Evolutionary conservation across 1,139 yeast genomes (phyloP), one percentile per base, ranked within the genome.

Genomic region (Kodamaea ohmeri): DNA sequence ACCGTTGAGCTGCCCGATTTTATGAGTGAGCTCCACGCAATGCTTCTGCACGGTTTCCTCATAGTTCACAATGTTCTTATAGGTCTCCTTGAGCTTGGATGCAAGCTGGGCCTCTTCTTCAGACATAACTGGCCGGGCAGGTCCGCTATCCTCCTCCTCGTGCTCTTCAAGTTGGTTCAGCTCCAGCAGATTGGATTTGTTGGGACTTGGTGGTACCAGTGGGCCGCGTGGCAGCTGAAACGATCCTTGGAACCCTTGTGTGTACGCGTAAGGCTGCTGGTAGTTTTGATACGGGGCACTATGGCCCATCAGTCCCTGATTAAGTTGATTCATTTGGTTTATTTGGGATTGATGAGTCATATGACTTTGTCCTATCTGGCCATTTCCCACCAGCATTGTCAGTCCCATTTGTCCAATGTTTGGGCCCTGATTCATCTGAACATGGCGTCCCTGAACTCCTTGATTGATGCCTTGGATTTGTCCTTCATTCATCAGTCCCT

Each of bases 81-180:
- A 83, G 5, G 88, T 81, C 51, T 83, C 89, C 55, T 83, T 87
- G 21, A 83, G 58, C 50, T 82, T 82, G 3, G 83, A 70, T 4
- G 87, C 86, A 38, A 83, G 63, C 40, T 78, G 79, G 48, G 81
- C 89, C 55, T 83, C 88, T 52, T 82, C 86, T 42, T 76, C 83
- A 1, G 80, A 62, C 65, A 77, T 69, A 63, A 30, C 76, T 54
- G 31, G 39, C 45, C 30, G 39, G n/a, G 32, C 26, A 7, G 38
- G 31, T 3, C 9, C 22, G n/a, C n/a, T 25, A 20, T 34, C 36
- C 15, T 30, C 33, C 40, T 26, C 35, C 25, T 13, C 40, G n/a
- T 35, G 47, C 19, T 35, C 47, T 24, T 32, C 44, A 25, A 43
- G 48, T 34, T 43, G 49, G 32, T 21, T 22, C 34, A 22, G 33